A percentile compares a stretch with the other conserved stretches of the same genome.
phyloP scores from a whole-genome alignment of 2,329 filamentous ascomycete genomes.

The Cladosporium sp. region DNA sequence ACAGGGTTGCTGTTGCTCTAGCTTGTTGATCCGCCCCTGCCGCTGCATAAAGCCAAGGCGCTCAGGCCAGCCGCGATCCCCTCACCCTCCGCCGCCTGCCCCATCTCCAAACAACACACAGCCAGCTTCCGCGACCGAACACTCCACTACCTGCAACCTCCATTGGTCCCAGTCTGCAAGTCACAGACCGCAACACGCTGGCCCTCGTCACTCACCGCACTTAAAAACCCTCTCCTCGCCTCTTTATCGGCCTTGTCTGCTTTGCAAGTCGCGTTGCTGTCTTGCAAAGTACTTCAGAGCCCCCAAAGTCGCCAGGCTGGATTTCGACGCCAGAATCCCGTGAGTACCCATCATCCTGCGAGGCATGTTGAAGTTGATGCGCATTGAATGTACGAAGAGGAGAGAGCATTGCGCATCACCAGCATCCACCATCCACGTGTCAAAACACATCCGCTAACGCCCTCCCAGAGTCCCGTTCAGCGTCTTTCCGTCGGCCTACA shows the following conservation, averaged over 20 bases:
- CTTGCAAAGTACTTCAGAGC: constrained; percentile 70
- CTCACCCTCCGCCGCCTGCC: constrained; percentile 1
- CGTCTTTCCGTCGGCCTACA: constrained; percentile 99
- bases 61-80: constrained; percentile 7
- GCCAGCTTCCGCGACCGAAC: constrained; percentile 7
- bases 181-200: constrained; percentile 12
- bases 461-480: constrained; percentile 79
- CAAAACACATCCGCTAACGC: constrained; percentile 12
- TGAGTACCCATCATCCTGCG: constrained; percentile 25
- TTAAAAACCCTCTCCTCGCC: constrained; percentile 8
- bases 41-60: constrained; percentile 8
- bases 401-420: background rate
- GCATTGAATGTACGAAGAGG: background rate
- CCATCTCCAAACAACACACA: background rate
- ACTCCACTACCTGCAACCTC: constrained; percentile 15
- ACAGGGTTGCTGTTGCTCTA: background rate
- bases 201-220: background rate
- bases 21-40: constrained; percentile 11
- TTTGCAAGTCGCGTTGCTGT: constrained; percentile 24
- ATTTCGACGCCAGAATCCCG: constrained; percentile 99
- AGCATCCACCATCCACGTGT: background rate
- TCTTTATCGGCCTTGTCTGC: constrained; percentile 12
- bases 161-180: constrained; percentile 4
- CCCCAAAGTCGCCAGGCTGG: constrained; percentile 86
- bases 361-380: background rate